Conservation (phyloP, 768 basidiomycete species). For the Mycena latifolia region DNA sequence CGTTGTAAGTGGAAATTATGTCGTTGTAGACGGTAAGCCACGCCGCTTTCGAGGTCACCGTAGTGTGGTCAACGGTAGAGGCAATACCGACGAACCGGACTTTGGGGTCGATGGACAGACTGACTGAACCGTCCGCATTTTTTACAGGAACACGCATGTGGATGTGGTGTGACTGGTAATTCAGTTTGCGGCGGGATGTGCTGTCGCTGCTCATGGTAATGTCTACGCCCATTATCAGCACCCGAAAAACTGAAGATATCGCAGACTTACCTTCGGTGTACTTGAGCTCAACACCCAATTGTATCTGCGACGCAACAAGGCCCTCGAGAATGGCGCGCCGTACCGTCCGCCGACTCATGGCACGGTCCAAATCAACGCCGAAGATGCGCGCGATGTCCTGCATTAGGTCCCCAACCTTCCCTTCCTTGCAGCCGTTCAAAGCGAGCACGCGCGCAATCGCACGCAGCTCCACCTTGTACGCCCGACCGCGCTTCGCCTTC, state of each 20-base stretch:
- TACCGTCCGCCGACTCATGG: conserved; percentile 28
- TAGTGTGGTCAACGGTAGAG: conserved; percentile 22
- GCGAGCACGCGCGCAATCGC: conserved; percentile 25
- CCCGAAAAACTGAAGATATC: not conserved
- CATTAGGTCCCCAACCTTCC: conserved; percentile 25
- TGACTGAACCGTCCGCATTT: conserved; percentile 1
- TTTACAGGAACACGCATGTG: conserved; percentile 4
- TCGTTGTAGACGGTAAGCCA: conserved; percentile 14
- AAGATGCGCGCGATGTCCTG: conserved; percentile 1
- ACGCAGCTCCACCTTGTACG: conserved; percentile 28
- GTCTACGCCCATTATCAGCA: conserved; percentile 8
- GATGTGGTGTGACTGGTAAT: conserved; percentile 28
- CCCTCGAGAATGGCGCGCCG: conserved; percentile 25
- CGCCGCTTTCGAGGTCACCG: conserved; percentile 11
- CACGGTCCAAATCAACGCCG: conserved; percentile 21
- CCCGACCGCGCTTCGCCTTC: conserved; percentile 10
- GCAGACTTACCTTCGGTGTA: conserved; percentile 13
- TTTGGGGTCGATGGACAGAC: not conserved
- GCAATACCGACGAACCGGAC: conserved; percentile 17
- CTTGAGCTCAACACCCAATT: conserved; percentile 23
- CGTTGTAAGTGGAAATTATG: conserved; percentile 1
- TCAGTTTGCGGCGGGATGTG: conserved; percentile 24
- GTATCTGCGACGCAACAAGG: conserved; percentile 7
- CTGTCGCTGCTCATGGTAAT: conserved; percentile 32
- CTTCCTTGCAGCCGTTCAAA: conserved; percentile 24